These are phyloP conservation scores for Triticum urartu DNA, from an alignment of 176 grass and related monocot species.

Conservation along the genomic window DNA sequence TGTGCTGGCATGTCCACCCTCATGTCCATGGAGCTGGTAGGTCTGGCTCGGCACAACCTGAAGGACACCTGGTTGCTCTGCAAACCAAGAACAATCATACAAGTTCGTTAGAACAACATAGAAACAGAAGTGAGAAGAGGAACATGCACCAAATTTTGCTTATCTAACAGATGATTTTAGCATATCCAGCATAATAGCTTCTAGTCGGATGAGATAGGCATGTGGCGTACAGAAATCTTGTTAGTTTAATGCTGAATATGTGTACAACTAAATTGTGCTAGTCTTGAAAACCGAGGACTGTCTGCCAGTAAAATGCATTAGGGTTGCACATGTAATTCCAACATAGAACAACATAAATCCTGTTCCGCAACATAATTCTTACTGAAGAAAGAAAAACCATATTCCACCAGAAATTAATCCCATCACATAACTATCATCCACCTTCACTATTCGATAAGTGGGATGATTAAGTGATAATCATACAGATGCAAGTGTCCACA, in stretches of 20 bases:
- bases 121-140: background rate
- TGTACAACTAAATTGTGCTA: background rate
- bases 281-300: background rate
- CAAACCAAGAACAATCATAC: background rate
- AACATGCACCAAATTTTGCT: background rate
- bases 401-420: background rate
- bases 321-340: background rate
- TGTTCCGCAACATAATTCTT: background rate
- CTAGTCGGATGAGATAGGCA: background rate
- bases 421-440: background rate
- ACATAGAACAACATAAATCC: background rate
- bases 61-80: conserved; percentile 85
- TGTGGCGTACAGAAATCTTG: background rate
- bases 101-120: background rate
- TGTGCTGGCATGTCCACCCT: background rate
- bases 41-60: conserved; percentile 70
- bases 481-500: background rate
- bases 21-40: conserved; percentile 59
- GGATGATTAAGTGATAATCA: background rate
- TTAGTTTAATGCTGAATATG: background rate
- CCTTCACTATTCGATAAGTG: background rate
- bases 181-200: background rate
- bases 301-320: background rate
- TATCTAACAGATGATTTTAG: background rate
- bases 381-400: background rate